These are phyloP conservation scores for Leccinum rimulosum DNA, from an alignment of 768 basidiomycete species.

Conservation along the genomic window DNA sequence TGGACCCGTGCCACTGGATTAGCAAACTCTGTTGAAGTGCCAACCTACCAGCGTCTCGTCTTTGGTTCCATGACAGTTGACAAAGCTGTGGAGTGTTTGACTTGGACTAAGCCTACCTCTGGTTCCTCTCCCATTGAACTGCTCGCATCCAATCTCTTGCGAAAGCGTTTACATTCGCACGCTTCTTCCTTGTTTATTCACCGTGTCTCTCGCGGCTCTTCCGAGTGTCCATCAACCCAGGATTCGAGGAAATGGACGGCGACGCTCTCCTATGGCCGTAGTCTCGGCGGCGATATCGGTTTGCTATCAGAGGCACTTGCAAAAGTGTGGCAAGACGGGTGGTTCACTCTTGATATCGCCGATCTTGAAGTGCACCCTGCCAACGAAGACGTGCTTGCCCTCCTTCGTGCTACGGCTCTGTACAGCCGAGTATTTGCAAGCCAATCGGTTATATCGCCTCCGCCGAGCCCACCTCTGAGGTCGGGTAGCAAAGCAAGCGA, in stretches of 20 bases:
- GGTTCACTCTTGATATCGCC: conserved; percentile 27
- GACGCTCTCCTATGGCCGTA: conserved; percentile 57
- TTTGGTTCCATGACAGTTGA: conserved; percentile 50
- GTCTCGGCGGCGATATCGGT: conserved; percentile 58
- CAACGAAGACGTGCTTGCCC: conserved; percentile 48
- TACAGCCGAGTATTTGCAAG: conserved; percentile 59
- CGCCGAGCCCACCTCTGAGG: conserved; percentile 49
- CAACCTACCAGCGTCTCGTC: conserved; percentile 55
- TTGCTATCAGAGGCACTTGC: conserved; percentile 56
- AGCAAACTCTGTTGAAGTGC: conserved; percentile 27
- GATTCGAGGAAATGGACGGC: conserved; percentile 39
- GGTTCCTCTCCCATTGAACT: conserved; percentile 42
- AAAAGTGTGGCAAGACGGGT: conserved; percentile 48
- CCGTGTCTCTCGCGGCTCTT: conserved; percentile 31
- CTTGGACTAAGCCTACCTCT: conserved; percentile 10
- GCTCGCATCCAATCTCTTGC: conserved; percentile 50
- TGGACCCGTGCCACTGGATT: conserved; percentile 39
- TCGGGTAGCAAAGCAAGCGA: conserved; percentile 1
- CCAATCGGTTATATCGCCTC: conserved; percentile 50
- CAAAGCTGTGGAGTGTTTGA: conserved; percentile 46
- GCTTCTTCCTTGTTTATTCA: conserved; percentile 55
- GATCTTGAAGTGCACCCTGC: conserved; percentile 29
- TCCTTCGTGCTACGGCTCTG: conserved; percentile 59
- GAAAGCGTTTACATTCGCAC: conserved; percentile 50
- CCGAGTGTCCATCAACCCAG: conserved; percentile 20